Conservation (phyloP, 2,329 filamentous ascomycete species). For the Blumeria hordei region DNA sequence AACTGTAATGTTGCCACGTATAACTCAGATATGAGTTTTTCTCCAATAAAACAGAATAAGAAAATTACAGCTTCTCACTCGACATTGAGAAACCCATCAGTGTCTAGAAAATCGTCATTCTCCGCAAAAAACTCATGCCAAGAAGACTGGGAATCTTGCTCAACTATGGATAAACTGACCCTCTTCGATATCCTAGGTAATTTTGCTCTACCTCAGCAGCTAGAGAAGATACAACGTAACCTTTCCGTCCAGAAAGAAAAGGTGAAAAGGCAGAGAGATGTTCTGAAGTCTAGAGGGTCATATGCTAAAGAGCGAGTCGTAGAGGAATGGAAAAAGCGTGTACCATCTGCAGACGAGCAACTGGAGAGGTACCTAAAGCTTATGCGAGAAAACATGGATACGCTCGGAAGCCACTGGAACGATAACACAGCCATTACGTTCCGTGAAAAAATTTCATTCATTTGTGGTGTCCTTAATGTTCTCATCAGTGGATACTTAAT, state of each 20-base stretch:
- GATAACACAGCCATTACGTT: conserved; percentile 70
- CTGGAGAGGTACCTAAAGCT: conserved; percentile 72
- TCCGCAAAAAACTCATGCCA: conserved; percentile 70
- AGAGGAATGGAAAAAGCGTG: conserved; percentile 71
- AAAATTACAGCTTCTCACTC: conserved; percentile 7
- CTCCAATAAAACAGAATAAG: too few relatives aligned
- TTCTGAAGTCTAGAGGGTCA: conserved; percentile 48
- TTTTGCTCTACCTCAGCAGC: conserved; percentile 65
- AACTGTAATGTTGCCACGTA: too few relatives aligned
- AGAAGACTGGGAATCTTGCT: conserved; percentile 68
- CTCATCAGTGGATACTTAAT: conserved; percentile 91
- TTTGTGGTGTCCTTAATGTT: conserved; percentile 88
- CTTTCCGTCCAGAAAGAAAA: conserved; percentile 66
- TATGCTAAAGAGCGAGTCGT: conserved; percentile 74
- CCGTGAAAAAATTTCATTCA: conserved; percentile 88
- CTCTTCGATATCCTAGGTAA: conserved; percentile 91
- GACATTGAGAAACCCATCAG: conserved; percentile 3
- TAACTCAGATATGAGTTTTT: too few relatives aligned
- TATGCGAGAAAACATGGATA: conserved; percentile 76
- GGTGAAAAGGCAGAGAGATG: conserved; percentile 61
- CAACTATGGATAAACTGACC: conserved; percentile 69
- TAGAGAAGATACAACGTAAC: conserved; percentile 73
- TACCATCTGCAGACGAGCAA: conserved; percentile 76
- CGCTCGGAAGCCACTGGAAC: conserved; percentile 65
- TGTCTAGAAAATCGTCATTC: conserved; percentile 60